Base-by-base conservation (phyloP, 164 flowering plant species). In the Chloranthus sessilifolius region DNA sequence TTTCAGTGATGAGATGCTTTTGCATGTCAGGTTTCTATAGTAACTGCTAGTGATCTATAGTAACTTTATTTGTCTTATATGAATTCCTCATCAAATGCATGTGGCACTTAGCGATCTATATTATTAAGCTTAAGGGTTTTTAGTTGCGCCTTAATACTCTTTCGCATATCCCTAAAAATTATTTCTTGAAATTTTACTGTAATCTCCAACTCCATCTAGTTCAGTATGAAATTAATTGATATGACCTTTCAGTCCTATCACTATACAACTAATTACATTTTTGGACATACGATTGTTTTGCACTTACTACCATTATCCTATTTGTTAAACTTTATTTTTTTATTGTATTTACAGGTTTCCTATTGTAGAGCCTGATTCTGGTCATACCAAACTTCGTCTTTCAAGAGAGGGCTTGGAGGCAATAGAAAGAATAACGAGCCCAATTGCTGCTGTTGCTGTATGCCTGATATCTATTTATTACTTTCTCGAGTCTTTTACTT, bases 361-460 rank as follows among this genome's bases (percentile, higher is more conserved):
- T 17, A 87, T 94, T 56, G 80, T 94, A 59, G 99, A 89, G 69
- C 99, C 99, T 68, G 96, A 85, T 77, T 80, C 91, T 50, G 94
- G 97, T 56, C 97, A 94, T 69, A 94, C 99, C 43, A 94, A 89
- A 70, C 96, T 94, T 65, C 92, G 90, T 42, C 83, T 94, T 53
- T 54, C 97, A 39, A 78, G 78, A 60, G 90, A 83, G 67, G 97
- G 99, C 4, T 63, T 94, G 66, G 88, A 85, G 62, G 88, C 86
- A 28, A 85, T 89, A 66, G 75, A 79, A 68, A 83, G 77, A 70
- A 89, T 94, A 62, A 79, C 75, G 27, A 78, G 61, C 35, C 97
- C 97, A n/a, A 79, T 94, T 68, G 77, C 99, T 24, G 92, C 95
- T 71, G 95, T 94, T 65, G 88, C 91, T 67, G 99, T 94, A 83